These are phyloP conservation scores for Colletotrichum sp. DNA, from an alignment of 2,329 filamentous ascomycete genomes.

Conservation along the genomic window DNA sequence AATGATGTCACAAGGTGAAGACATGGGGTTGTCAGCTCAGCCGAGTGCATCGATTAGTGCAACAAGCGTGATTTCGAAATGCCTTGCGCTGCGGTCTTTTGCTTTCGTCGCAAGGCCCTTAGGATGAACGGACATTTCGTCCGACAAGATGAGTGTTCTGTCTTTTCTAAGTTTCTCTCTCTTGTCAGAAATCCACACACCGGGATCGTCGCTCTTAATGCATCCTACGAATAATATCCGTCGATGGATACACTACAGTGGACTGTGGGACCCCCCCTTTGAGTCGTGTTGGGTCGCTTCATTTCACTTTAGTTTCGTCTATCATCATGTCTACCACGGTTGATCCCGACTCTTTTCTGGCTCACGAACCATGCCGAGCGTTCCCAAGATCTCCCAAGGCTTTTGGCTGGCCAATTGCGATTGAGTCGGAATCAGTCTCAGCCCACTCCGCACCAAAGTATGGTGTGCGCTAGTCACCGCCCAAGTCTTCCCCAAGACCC, in stretches of 20 bases:
- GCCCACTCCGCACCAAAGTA: not conserved
- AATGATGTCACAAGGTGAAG: not conserved
- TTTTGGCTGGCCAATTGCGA: not conserved
- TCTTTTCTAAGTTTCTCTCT: not conserved
- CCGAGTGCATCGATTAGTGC: not conserved
- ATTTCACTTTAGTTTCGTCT: not conserved
- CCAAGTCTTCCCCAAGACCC: constrained; percentile 2
- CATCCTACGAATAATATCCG: not conserved
- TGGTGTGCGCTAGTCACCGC: not conserved
- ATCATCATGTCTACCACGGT: not conserved
- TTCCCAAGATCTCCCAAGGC: not conserved
- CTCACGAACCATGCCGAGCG: not conserved
- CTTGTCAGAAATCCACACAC: not conserved
- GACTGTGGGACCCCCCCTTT: not conserved
- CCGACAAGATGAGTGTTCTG: not conserved
- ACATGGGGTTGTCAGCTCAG: not conserved
- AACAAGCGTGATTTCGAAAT: not conserved
- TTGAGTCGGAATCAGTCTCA: not conserved
- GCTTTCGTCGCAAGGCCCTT: not conserved
- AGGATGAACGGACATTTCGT: not conserved
- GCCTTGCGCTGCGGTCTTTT: not conserved
- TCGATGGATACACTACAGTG: not conserved
- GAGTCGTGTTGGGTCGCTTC: not conserved
- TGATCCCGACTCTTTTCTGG: not conserved
- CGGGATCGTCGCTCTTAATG: not conserved